phyloP scores from a whole-genome alignment of 2,329 filamentous ascomycete species.

The Fragosphaeria purpurea region DNA sequence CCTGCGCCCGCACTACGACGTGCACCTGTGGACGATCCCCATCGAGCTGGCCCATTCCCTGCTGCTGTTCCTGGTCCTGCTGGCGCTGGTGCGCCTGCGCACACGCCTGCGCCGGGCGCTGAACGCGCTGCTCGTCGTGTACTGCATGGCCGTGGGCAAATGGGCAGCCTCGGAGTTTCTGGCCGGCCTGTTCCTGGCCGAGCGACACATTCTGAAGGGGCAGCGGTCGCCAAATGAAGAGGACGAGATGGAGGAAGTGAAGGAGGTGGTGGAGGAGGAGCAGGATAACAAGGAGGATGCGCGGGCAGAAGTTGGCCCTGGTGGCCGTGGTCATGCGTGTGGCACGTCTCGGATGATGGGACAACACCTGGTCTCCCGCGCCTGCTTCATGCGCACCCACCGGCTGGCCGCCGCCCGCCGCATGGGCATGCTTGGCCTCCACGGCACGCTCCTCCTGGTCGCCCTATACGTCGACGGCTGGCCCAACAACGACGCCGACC shows the following conservation, averaged over 20 bases:
- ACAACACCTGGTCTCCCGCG: too few species aligned
- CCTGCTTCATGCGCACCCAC: too few species aligned
- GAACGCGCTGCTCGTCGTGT: conserved; percentile 25
- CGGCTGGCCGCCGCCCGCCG: too few species aligned
- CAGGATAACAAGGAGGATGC: too few species aligned
- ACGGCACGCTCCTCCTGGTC: conserved; percentile 3
- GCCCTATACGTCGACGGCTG: conserved; percentile 25
- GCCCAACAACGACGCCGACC: conserved; percentile 26
- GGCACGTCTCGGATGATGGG: too few species aligned
- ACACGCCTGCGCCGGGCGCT: conserved; percentile 21
- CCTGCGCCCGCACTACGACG: conserved; percentile 28
- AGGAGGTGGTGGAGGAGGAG: too few species aligned
- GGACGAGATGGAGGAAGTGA: too few species aligned
- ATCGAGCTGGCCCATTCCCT: conserved; percentile 37
- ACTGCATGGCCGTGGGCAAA: conserved; percentile 27
- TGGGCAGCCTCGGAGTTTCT: conserved; percentile 37
- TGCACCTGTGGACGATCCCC: conserved; percentile 39
- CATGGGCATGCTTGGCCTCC: conserved; percentile 5
- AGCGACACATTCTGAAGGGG: conserved; percentile 29
- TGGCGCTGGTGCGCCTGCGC: conserved; percentile 27
- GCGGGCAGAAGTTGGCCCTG: too few species aligned
- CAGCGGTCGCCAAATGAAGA: conserved; percentile 1
- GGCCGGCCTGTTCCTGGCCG: conserved; percentile 34
- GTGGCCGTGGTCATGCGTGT: too few species aligned
- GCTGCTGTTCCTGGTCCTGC: conserved; percentile 29